Conservation (phyloP, 305 asterid species). For the Fraxinus velutina region DNA sequence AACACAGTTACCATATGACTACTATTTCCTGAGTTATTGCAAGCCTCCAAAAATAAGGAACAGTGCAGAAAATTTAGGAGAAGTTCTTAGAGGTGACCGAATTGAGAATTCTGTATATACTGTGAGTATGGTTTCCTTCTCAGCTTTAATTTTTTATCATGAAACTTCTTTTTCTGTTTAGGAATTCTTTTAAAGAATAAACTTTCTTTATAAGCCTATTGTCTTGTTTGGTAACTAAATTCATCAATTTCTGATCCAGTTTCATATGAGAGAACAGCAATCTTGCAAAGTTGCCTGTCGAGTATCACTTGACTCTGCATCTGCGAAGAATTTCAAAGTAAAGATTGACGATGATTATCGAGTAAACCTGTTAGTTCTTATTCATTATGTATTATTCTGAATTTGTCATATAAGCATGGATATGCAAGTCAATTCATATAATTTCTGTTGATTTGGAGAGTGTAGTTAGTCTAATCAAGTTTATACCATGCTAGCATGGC, state of each 20-base stretch:
- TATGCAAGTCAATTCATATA: background rate
- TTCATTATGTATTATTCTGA: background rate
- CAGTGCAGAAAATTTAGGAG: constrained; percentile 56
- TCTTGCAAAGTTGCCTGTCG: constrained; percentile 47
- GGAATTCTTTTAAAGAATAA: background rate
- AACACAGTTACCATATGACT: constrained; percentile 59
- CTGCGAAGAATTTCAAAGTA: constrained; percentile 41
- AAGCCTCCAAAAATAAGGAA: constrained; percentile 40
- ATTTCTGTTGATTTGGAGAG: constrained; percentile 11
- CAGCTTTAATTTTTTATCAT: background rate
- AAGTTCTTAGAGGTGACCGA: constrained; percentile 56
- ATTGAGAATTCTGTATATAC: constrained; percentile 55
- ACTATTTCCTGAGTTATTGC: constrained; percentile 47
- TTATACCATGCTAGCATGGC: background rate
- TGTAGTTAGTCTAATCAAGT: background rate
- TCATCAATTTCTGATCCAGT: constrained; percentile 29
- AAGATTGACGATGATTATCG: constrained; percentile 48
- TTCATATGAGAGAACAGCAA: constrained; percentile 41
- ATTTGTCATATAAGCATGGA: background rate
- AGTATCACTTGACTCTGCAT: constrained; percentile 31
- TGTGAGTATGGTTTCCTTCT: constrained; percentile 32
- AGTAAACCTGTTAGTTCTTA: constrained; percentile 45
- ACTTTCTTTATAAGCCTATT: background rate
- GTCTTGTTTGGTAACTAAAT: background rate
- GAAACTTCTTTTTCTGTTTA: background rate